A percentile compares a stretch with the other conserved stretches of the same genome.
Conservation (phyloP, 257 asterid species). For the Verbena officinalis region DNA sequence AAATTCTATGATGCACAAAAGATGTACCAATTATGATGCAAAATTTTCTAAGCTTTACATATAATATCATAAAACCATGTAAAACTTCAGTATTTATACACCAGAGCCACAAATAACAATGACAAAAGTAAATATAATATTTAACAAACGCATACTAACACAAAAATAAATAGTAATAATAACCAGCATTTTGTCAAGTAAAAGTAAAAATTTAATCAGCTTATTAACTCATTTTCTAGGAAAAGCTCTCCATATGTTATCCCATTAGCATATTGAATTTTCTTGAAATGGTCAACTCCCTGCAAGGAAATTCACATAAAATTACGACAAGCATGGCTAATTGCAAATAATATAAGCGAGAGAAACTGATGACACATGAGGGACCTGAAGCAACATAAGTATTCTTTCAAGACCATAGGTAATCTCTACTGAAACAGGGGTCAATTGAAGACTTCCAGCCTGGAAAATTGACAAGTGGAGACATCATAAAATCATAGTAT, state of each 20-base stretch:
- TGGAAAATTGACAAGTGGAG: conserved; percentile 34
- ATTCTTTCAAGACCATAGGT: conserved; percentile 98
- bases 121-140: conserved; percentile 1
- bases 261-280: conserved; percentile 93
- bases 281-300: conserved; percentile 99
- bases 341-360: conserved; percentile 24
- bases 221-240: conserved; percentile 87
- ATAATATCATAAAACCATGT: conserved; percentile 4
- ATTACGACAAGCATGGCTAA: conserved; percentile 27
- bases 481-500: conserved; percentile 11
- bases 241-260: conserved; percentile 97
- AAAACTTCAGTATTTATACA: conserved; percentile 7
- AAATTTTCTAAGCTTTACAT: not conserved
- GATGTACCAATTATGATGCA: conserved; percentile 2
- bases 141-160: not conserved
- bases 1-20: not conserved
- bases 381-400: conserved; percentile 97
- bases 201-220: conserved; percentile 23
- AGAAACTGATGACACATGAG: conserved; percentile 27
- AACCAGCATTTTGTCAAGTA: conserved; percentile 25
- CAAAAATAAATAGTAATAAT: conserved; percentile 1
- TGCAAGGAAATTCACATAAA: conserved; percentile 41
- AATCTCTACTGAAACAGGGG: conserved; percentile 93
- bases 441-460: conserved; percentile 95
- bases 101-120: conserved; percentile 1